A percentile compares a stretch with the other conserved stretches of the same genome.
Conservation (phyloP, 1,284 basidiomycete species). For the Ganoderma leucocontextum region DNA sequence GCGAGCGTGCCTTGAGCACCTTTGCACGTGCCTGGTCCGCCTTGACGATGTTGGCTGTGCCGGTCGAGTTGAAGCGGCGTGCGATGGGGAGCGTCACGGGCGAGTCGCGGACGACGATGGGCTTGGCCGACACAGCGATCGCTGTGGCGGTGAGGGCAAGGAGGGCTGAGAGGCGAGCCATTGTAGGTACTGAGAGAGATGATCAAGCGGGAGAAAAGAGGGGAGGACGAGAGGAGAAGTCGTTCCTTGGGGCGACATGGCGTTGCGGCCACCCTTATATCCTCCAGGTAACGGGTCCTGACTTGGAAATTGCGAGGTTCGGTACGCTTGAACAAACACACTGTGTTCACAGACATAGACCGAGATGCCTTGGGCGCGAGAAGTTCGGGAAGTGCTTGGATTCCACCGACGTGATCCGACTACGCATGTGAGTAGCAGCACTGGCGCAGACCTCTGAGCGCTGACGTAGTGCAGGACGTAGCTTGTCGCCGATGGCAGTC, state of each 20-base stretch:
- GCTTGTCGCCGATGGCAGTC: not conserved
- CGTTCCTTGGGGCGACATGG: not conserved
- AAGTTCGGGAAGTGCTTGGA: not conserved
- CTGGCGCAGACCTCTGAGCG: not conserved
- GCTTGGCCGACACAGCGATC: slow-evolving; percentile 28
- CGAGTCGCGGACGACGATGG: slow-evolving; percentile 36
- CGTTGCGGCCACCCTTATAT: not conserved
- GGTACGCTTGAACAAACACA: not conserved
- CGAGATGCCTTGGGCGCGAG: not conserved
- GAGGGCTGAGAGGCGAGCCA: slow-evolving; percentile 17
- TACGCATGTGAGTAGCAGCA: not conserved
- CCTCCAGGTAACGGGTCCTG: not conserved
- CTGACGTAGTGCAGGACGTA: not conserved
- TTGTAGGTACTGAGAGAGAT: not conserved
- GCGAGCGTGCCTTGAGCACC: slow-evolving; percentile 33
- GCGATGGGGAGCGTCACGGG: slow-evolving; percentile 36
- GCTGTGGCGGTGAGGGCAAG: slow-evolving; percentile 29
- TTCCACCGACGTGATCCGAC: not conserved
- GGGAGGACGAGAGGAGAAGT: not conserved
- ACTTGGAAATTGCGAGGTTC: not conserved
- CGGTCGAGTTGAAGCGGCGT: slow-evolving; percentile 36
- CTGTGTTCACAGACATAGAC: not conserved
- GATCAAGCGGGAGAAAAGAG: not conserved
- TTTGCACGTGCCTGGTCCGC: slow-evolving; percentile 39
- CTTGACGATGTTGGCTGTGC: slow-evolving; percentile 29